These are phyloP conservation scores for Pythium angustatum DNA, from an alignment of 352 stramenopile genomes.

Conservation along the genomic window DNA sequence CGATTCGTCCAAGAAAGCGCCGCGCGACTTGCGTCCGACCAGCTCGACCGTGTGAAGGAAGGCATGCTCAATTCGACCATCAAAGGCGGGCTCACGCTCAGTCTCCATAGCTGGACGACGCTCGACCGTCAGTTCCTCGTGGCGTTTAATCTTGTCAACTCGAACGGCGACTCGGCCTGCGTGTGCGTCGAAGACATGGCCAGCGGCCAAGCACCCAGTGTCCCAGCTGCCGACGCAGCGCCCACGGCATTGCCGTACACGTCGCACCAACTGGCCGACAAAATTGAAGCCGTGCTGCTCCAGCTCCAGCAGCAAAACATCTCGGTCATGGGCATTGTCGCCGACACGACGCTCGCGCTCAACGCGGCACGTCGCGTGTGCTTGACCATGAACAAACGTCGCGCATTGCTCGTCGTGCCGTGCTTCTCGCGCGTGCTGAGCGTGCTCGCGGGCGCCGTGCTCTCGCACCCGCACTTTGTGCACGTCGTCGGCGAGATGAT, in stretches of 20 bases:
- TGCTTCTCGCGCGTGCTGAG: constrained; percentile 62
- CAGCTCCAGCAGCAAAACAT: constrained; percentile 58
- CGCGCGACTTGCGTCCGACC: constrained; percentile 37
- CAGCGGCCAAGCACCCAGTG: background rate
- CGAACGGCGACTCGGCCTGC: constrained; percentile 72
- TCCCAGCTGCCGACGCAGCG: constrained; percentile 2
- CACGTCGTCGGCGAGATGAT: constrained; percentile 58
- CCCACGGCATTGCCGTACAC: constrained; percentile 26
- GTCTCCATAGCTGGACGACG: constrained; percentile 67
- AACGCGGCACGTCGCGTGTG: constrained; percentile 60
- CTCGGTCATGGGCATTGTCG: constrained; percentile 73
- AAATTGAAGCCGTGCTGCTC: constrained; percentile 62
- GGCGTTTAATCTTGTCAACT: constrained; percentile 77
- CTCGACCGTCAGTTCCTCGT: constrained; percentile 68
- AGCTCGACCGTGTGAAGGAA: constrained; percentile 81
- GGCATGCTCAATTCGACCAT: constrained; percentile 81
- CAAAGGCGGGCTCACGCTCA: constrained; percentile 78
- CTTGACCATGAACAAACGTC: constrained; percentile 35
- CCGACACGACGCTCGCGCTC: constrained; percentile 59
- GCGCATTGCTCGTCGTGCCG: constrained; percentile 61
- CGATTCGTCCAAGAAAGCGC: constrained; percentile 45
- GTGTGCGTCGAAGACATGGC: constrained; percentile 61
- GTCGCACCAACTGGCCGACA: constrained; percentile 29
- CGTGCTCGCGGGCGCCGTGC: constrained; percentile 50
- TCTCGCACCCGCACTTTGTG: constrained; percentile 55